phyloP scores from a whole-genome alignment of 148 eudicot genomes.

The Rhododendron mucronatum region DNA sequence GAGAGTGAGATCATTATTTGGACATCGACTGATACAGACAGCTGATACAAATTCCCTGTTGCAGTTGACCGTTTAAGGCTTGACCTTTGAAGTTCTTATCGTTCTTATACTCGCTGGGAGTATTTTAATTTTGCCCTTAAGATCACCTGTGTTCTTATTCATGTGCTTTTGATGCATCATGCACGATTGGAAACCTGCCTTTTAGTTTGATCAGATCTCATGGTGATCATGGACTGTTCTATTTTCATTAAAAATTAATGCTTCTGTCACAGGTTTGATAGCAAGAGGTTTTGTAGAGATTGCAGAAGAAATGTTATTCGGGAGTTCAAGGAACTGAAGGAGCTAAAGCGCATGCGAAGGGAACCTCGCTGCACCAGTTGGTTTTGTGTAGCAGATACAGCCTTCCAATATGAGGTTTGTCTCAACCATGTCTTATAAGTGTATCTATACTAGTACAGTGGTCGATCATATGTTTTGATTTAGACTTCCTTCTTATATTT shows the following conservation, averaged over 20 bases:
- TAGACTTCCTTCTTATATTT: not conserved
- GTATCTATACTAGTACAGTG: not conserved
- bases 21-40: not conserved
- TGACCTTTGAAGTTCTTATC: not conserved
- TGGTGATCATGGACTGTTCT: slow-evolving; percentile 7
- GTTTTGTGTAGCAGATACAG: slow-evolving; percentile 95
- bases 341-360: slow-evolving; percentile 77
- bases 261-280: slow-evolving; percentile 70
- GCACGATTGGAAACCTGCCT: not conserved
- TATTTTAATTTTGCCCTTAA: not conserved
- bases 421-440: not conserved
- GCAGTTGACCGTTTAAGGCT: not conserved
- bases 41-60: not conserved
- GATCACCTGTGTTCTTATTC: not conserved
- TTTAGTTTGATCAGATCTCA: not conserved
- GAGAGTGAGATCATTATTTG: not conserved
- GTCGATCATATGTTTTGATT: not conserved
- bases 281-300: slow-evolving; percentile 95
- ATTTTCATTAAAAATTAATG: slow-evolving; percentile 7
- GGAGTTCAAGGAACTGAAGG: slow-evolving; percentile 92
- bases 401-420: slow-evolving; percentile 87
- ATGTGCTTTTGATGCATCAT: not conserved
- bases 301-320: slow-evolving; percentile 96
- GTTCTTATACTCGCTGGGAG: not conserved
- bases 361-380: slow-evolving; percentile 86